Evolutionary conservation across 1,284 basidiomycete species (phyloP), one percentile per base, ranked within the genome.

Genomic region (Mycena citricolor): DNA sequence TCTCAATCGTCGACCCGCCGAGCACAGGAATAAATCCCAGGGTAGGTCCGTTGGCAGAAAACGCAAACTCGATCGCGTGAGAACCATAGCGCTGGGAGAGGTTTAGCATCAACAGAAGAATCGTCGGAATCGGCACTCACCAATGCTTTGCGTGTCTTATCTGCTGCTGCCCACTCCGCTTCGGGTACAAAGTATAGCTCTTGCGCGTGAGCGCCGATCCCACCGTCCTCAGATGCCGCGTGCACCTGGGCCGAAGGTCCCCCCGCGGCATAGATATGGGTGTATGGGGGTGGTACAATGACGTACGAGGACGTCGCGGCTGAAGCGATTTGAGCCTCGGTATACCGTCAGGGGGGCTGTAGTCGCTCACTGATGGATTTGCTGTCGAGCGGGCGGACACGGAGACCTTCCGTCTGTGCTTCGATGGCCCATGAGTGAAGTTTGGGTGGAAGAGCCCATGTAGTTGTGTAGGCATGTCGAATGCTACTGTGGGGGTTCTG

Each of bases 231-330:
- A 33, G 68, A 61, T 5, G 74, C 47, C 1, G 53, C 35, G 43
- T 76, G 73, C 0, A 67, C 66, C 50, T 76, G 73, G 5, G 72
- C 74, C 1, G 70, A 69, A 1, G 73, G 74, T 1, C 74, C 74
- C 2, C 74, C 73, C 2, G 64, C 62, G 17, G 73, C 73, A 56
- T 76, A 77, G 4, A 66, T 54, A 47, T 71, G 66, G 8, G 65
- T 69, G 54, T 62, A 71, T 2, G 72, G 73, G 2, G 67, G 64
- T 2, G 73, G 73, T 4, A 75, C 51, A 10, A 62, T 61, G 22
- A 76, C 68, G 47, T 76, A 76, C 1, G 74, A 76, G 4, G 74
- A 77, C 1, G 69, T 72, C 8, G 74, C 73, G 20, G 72, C 72
- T 73, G 28, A 8, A n/a, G 31, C n/a, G 33, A 22, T 32, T 11